These are phyloP conservation scores for Ochromonas danica DNA, from an alignment of 108 stramenopile genomes.

Conservation along the genomic window DNA sequence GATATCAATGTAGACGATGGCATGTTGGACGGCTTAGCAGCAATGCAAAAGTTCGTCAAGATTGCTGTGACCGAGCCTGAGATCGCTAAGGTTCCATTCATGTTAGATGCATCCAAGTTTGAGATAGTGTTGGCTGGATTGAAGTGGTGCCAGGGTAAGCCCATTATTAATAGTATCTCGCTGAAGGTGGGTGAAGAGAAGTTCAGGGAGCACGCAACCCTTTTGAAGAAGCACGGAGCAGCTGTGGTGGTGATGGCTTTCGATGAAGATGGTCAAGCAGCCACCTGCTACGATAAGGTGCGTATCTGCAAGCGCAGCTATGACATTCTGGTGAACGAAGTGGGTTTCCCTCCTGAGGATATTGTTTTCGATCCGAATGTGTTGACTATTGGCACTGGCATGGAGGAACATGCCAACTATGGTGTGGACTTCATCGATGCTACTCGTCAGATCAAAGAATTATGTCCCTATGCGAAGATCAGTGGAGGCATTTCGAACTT, in stretches of 20 bases:
- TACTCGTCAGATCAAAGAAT: constrained; percentile 84
- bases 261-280: constrained; percentile 97
- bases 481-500: constrained; percentile 97
- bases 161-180: constrained; percentile 94
- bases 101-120: constrained; percentile 98
- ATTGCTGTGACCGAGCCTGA: constrained; percentile 97
- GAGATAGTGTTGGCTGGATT: constrained; percentile 88
- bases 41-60: constrained; percentile 99
- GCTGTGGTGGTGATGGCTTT: constrained; percentile 99
- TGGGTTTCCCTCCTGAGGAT: constrained; percentile 93
- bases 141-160: constrained; percentile 96
- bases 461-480: constrained; percentile 91
- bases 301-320: constrained; percentile 98
- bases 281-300: constrained; percentile 89
- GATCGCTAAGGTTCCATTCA: constrained; percentile 90
- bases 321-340: constrained; percentile 90
- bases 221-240: constrained; percentile 92
- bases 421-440: constrained; percentile 97
- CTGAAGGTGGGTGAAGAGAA: constrained; percentile 96
- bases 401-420: constrained; percentile 92
- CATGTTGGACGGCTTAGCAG: constrained; percentile 90
- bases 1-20: constrained; percentile 99
- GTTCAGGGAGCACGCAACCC: constrained; percentile 90
- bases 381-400: constrained; percentile 74
- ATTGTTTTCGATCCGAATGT: constrained; percentile 98